Evolutionary conservation across 2,329 filamentous ascomycete genomes (phyloP).

Genomic region (Helotiales sp.): DNA sequence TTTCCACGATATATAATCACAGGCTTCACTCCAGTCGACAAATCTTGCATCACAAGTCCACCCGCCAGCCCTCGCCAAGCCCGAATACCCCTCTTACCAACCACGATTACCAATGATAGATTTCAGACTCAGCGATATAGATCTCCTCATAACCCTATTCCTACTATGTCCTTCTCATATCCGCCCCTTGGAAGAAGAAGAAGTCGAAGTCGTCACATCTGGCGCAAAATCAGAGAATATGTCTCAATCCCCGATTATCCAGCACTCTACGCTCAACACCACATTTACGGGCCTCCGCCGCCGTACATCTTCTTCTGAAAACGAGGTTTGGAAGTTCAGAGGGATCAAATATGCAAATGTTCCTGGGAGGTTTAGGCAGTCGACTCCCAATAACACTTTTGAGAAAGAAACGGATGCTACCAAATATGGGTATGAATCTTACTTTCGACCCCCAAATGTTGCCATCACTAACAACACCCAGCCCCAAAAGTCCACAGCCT

Average conservation of each 20-base stretch:
- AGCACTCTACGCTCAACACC: not conserved
- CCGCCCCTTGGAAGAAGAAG: not conserved
- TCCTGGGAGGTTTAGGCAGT: conserved; percentile 21
- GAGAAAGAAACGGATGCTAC: conserved; percentile 6
- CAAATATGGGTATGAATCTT: conserved; percentile 20
- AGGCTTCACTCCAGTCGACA: not conserved
- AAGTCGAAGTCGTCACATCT: not conserved
- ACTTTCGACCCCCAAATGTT: not conserved
- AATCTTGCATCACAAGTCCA: not conserved
- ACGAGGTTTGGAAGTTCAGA: conserved; percentile 19
- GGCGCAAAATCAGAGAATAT: not conserved
- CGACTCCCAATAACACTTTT: conserved; percentile 14
- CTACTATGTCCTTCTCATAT: not conserved
- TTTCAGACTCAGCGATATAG: conserved; percentile 5
- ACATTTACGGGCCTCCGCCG: not conserved
- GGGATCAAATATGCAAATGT: conserved; percentile 28
- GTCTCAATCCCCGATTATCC: not conserved
- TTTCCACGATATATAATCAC: not conserved
- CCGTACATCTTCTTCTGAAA: conserved; percentile 1
- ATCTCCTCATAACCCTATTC: conserved; percentile 17
- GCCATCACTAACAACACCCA: not conserved
- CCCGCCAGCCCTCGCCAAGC: not conserved
- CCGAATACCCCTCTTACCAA: not conserved
- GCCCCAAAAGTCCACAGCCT: conserved; percentile 25
- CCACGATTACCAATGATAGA: not conserved